These are phyloP conservation scores for Pythium utonaiense DNA, from an alignment of 352 stramenopile species.

Conservation along the genomic window DNA sequence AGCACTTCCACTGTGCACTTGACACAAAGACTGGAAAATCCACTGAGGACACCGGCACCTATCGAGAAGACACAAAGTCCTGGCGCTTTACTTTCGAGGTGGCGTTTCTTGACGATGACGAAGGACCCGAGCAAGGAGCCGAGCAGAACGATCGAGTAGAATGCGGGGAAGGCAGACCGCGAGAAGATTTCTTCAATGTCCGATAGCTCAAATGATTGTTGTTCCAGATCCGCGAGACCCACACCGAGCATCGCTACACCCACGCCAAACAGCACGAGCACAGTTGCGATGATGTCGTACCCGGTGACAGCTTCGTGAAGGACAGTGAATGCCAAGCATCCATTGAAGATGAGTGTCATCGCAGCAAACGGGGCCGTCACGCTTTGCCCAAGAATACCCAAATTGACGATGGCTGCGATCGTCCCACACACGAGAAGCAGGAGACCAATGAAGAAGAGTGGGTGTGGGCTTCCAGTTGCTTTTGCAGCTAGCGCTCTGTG, in stretches of 20 bases:
- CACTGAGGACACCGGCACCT: slow-evolving; percentile 30
- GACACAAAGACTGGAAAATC: slow-evolving; percentile 36
- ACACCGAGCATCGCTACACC: slow-evolving; percentile 30
- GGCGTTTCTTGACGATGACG: slow-evolving; percentile 13
- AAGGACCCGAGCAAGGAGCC: slow-evolving; percentile 13
- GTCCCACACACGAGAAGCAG: slow-evolving; percentile 32
- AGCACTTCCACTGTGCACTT: slow-evolving; percentile 37
- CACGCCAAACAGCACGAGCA: slow-evolving; percentile 33
- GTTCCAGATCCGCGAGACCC: slow-evolving; percentile 17
- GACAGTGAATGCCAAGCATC: slow-evolving; percentile 27
- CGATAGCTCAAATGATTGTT: slow-evolving; percentile 21
- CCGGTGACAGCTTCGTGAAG: slow-evolving; percentile 30
- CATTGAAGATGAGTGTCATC: slow-evolving; percentile 40
- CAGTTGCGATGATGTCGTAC: slow-evolving; percentile 29
- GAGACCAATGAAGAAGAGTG: slow-evolving; percentile 29
- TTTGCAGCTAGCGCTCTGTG: not conserved
- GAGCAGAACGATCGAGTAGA: slow-evolving; percentile 28
- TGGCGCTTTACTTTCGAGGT: slow-evolving; percentile 8
- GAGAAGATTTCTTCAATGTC: slow-evolving; percentile 26
- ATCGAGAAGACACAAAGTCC: slow-evolving; percentile 31
- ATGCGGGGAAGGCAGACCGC: slow-evolving; percentile 20
- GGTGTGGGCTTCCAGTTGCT: slow-evolving; percentile 7
- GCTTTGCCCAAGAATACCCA: slow-evolving; percentile 36
- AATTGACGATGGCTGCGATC: slow-evolving; percentile 33
- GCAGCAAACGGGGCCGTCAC: slow-evolving; percentile 36